These are phyloP conservation scores for Phylloporus sp. DNA, from an alignment of 1,284 basidiomycete genomes.

Conservation along the genomic window DNA sequence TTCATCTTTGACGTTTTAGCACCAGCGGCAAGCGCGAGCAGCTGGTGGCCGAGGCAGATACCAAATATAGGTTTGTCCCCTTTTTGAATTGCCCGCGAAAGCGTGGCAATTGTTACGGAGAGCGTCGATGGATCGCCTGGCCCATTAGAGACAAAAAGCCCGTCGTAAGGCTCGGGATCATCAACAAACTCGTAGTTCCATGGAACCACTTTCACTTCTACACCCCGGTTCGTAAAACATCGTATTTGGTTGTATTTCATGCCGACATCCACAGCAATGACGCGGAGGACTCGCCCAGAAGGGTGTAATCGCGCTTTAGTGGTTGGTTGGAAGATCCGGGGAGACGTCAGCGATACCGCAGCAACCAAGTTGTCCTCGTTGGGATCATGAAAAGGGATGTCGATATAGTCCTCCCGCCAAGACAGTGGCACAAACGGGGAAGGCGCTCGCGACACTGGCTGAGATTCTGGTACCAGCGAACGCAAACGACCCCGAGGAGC, in stretches of 20 bases:
- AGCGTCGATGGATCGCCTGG: conserved; percentile 96
- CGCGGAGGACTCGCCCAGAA: conserved; percentile 80
- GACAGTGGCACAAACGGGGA: conserved; percentile 57
- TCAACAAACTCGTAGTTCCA: conserved; percentile 94
- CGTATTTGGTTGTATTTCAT: conserved; percentile 99
- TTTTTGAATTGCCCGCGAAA: conserved; percentile 77
- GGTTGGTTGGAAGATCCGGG: conserved; percentile 77
- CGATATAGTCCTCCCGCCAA: conserved; percentile 87
- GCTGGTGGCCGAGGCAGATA: conserved; percentile 98
- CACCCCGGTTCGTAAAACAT: conserved; percentile 92
- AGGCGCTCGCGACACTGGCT: conserved; percentile 58
- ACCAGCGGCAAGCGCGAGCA: conserved; percentile 94
- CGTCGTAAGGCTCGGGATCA: conserved; percentile 86
- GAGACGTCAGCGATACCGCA: conserved; percentile 78
- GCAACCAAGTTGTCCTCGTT: conserved; percentile 93
- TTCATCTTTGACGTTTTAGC: conserved; percentile 98
- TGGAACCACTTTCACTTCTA: conserved; percentile 96
- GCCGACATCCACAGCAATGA: conserved; percentile 94
- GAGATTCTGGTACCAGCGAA: conserved; percentile 44
- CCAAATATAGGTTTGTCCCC: conserved; percentile 93
- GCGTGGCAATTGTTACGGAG: conserved; percentile 74
- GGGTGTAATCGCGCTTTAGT: conserved; percentile 76
- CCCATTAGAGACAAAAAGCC: conserved; percentile 97
- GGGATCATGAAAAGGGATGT: conserved; percentile 88
- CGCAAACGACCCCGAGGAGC: conserved; percentile 46